A percentile compares a stretch with the other conserved stretches of the same genome.
phyloP scores from a whole-genome alignment of 495 filamentous ascomycete genomes.

The Staphylotrichum longicolle region DNA sequence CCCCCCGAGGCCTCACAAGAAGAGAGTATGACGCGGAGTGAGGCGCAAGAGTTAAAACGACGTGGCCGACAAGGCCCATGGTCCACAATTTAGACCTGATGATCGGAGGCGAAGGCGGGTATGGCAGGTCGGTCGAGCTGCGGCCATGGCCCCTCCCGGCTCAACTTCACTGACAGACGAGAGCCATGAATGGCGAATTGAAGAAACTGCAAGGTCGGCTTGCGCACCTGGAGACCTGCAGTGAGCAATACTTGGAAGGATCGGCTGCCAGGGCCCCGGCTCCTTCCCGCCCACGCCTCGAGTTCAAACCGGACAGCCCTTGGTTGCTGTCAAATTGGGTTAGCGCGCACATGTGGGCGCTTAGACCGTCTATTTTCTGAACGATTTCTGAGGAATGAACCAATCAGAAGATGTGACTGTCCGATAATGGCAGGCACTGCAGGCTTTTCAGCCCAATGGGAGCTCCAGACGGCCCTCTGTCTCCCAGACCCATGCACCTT shows the following conservation, averaged over 20 bases:
- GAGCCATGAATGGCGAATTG: too few relatives aligned
- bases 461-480: conserved; percentile 20
- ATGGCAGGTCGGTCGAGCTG: conserved; percentile 8
- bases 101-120: conserved; percentile 7
- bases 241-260: background rate
- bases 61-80: conserved; percentile 8
- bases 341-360: conserved; percentile 33
- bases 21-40: background rate
- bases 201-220: too few relatives aligned
- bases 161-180: too few relatives aligned
- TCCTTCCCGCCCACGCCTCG: conserved; percentile 16
- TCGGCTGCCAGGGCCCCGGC: conserved; percentile 18
- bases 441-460: conserved; percentile 37
- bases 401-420: conserved; percentile 27
- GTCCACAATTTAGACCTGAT: conserved; percentile 13
- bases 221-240: too few relatives aligned
- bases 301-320: background rate
- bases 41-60: conserved; percentile 1
- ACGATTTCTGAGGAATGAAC: conserved; percentile 14
- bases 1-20: conserved; percentile 17
- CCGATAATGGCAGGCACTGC: conserved; percentile 31
- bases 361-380: conserved; percentile 32
- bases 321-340: conserved; percentile 19
- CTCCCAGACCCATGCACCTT: conserved; percentile 15
- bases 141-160: too few relatives aligned